These are phyloP conservation scores for Neotropicomus parvogracilis DNA, from an alignment of 1,284 basidiomycete species.

Conservation along the genomic window DNA sequence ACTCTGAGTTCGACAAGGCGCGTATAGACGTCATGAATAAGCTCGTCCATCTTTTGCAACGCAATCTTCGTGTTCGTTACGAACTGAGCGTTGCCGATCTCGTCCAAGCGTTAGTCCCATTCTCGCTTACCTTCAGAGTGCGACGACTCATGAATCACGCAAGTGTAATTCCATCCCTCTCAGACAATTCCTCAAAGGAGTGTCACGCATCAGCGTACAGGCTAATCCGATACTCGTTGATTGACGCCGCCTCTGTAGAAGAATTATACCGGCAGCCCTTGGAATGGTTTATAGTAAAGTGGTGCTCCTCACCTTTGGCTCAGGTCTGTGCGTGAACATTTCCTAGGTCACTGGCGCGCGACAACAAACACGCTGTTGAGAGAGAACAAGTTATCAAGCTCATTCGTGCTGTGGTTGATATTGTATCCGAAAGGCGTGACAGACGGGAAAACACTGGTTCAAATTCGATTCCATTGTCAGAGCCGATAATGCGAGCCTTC, in stretches of 20 bases:
- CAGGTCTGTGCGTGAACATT: slow-evolving; percentile 14
- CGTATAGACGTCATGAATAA: slow-evolving; percentile 63
- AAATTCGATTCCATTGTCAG: slow-evolving; percentile 59
- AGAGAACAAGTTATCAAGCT: slow-evolving; percentile 95
- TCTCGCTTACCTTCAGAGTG: background rate
- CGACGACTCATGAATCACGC: slow-evolving; percentile 12
- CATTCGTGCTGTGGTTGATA: slow-evolving; percentile 78
- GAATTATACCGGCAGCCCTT: slow-evolving; percentile 58
- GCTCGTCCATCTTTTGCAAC: slow-evolving; percentile 69
- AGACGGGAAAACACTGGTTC: slow-evolving; percentile 42
- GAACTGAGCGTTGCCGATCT: slow-evolving; percentile 72
- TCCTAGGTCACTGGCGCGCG: slow-evolving; percentile 75
- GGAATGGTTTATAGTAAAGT: slow-evolving; percentile 91
- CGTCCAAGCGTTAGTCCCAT: slow-evolving; percentile 59
- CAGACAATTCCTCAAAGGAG: slow-evolving; percentile 71
- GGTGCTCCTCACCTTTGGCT: slow-evolving; percentile 2
- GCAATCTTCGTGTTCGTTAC: slow-evolving; percentile 73
- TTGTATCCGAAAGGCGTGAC: slow-evolving; percentile 56
- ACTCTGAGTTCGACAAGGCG: slow-evolving; percentile 51
- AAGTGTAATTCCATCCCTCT: slow-evolving; percentile 73
- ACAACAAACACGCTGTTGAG: slow-evolving; percentile 80
- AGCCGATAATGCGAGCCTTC: slow-evolving; percentile 80
- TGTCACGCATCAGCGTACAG: slow-evolving; percentile 85
- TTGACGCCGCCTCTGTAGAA: slow-evolving; percentile 65
- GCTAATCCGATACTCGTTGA: slow-evolving; percentile 77